Evolutionary conservation across 371 early-diverging fungal genomes (phyloP), one percentile per base, ranked within the genome.

Genomic region (Mortierella sp.): DNA sequence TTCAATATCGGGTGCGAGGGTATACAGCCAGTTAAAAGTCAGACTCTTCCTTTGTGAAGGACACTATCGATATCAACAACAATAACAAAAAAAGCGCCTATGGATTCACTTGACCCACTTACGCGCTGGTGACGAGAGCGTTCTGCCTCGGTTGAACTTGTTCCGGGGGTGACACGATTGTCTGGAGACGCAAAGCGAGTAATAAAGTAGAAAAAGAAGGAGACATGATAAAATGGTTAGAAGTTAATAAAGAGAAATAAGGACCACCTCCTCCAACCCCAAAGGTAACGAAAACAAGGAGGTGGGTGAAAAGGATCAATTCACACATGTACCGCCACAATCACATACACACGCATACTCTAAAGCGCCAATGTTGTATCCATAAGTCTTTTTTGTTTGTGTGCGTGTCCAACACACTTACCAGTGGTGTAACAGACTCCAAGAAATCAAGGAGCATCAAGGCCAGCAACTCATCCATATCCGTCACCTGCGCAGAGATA

Each of bases 101-200:
- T 2, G 47, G 24, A 38, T 50, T 38, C 5, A 38, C 1, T 1
- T 26, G 55, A 76, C 52, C 60, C 50, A 70, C 84, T 60, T 84
- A 84, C 84, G 84, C 78, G 81, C 81, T 80, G 10, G 76, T 76
- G 24, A 81, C 81, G 1, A 81, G 44, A 11, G 57, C 73, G 14
- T 76, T 79, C 28, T 42, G 70, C 24, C 73, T 76, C 0, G 81
- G 76, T 11, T 78, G 75, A 14, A 80, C 73, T 45, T 70, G 81
- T 19, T 76, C 63, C 28, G 81, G 79, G 2, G 81, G 77, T 2
- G 81, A 72, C 26, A 84, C 81, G n/a, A 81, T 70, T 7, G 84
- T 74, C 84, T 84, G 74, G 14, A 73, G 7, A n/a, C 31, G 31
- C 19, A 28, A 63, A 19, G n/a, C n/a, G 42, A 38, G 5, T 38